These are phyloP conservation scores for Pichia sp. DNA, from an alignment of 1,139 yeast species.

Conservation along the genomic window DNA sequence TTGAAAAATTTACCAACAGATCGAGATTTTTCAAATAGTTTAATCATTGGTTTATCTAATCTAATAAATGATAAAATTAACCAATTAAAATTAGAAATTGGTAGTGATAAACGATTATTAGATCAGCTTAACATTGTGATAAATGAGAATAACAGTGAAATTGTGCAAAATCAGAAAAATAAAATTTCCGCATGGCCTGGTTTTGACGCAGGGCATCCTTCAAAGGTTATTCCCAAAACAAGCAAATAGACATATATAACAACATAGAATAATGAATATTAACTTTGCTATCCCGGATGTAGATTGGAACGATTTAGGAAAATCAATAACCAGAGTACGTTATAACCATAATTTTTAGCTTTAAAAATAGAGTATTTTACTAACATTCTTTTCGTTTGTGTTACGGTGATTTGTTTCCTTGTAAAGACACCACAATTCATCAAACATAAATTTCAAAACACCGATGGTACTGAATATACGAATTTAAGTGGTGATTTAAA, in stretches of 20 bases:
- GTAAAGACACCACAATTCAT: slow-evolving; percentile 18
- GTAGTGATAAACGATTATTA: slow-evolving; percentile 16
- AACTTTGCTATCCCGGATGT: slow-evolving; percentile 20
- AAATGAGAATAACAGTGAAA: slow-evolving; percentile 4
- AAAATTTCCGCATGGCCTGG: slow-evolving; percentile 62
- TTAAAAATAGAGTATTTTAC: background rate
- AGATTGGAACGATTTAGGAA: slow-evolving; percentile 26
- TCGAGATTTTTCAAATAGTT: slow-evolving; percentile 43
- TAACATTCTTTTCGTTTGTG: background rate
- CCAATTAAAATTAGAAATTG: slow-evolving; percentile 21
- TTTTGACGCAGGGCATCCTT: slow-evolving; percentile 58
- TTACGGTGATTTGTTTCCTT: background rate
- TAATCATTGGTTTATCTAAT: slow-evolving; percentile 40
- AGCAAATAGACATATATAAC: background rate
- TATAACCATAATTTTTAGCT: background rate
- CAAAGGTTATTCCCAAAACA: slow-evolving; percentile 11
- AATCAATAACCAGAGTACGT: slow-evolving; percentile 22
- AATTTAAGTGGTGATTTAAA: slow-evolving; percentile 8
- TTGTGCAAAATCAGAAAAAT: background rate
- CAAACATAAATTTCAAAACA: slow-evolving; percentile 21
- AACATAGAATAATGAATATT: background rate
- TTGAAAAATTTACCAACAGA: slow-evolving; percentile 48
- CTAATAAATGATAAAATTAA: slow-evolving; percentile 37
- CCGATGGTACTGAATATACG: slow-evolving; percentile 26
- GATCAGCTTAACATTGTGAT: slow-evolving; percentile 1